Evolutionary conservation across 176 grass and related monocot species (phyloP), one percentile per base, ranked within the genome.

Genomic region (Microstegium vimineum): DNA sequence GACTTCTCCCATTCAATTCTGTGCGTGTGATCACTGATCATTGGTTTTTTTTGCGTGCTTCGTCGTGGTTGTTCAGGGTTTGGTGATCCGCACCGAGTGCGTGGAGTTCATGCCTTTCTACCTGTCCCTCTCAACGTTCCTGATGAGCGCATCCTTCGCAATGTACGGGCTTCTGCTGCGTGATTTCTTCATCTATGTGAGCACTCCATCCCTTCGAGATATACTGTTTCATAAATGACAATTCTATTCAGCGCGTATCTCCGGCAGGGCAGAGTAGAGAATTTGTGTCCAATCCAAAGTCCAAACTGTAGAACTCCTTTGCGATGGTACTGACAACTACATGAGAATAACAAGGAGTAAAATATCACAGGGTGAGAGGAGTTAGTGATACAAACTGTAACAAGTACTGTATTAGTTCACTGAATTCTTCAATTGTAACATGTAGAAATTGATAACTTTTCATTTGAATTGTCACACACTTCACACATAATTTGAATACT

Each of bases 31-130:
- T n/a, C n/a, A n/a, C n/a, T n/a, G n/a, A n/a, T 49, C 33, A 69
- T 60, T 26, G 56, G 10, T n/a, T n/a, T n/a, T 26, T 27, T 43
- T 36, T 47, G 18, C 1, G 14, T 34, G 66, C 47, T 81, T 35
- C 27, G 27, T 23, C 26, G 0, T 79, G 32, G n/a, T 51, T 38
- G n/a, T 69, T 52, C 87, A 97, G 94, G 89, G 86, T 10, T 69
- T 92, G 89, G 94, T 94, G 77, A 92, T 97, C 47, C 86, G 84
- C 63, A 92, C 94, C 8, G 90, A 90, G 82, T 94, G 91, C 40
- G 85, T 97, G 80, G 91, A 97, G 79, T 94, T 90, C 89, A 97
- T 97, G 94, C 94, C 94, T 2, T 97, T 97, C 85, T 94, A 90
- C 61, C 83, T 97, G 5, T 97, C 94, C 57, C 88, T 97, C 76